Evolutionary conservation across 495 filamentous ascomycete species (phyloP).

Genomic region (Cercophora scortea): DNA sequence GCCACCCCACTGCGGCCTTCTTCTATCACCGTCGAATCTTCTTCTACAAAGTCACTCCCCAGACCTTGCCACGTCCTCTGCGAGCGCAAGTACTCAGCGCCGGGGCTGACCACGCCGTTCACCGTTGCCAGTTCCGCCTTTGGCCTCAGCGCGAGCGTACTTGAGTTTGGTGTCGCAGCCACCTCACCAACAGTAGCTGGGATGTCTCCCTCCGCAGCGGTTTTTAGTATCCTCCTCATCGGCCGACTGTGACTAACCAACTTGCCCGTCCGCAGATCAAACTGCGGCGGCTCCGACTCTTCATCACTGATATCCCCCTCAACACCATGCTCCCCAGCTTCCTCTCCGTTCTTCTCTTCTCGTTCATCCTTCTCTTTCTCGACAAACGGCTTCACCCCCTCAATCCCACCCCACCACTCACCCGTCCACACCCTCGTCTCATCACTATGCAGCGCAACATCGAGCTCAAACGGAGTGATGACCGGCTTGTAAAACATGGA

Average conservation of each 20-base stretch:
- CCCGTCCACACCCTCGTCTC: constrained; percentile 66
- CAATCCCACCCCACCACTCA: constrained; percentile 69
- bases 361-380: constrained; percentile 4
- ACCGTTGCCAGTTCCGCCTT: constrained; percentile 67
- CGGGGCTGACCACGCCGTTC: constrained; percentile 78
- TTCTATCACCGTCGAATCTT: constrained; percentile 60
- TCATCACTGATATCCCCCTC: constrained; percentile 28
- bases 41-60: constrained; percentile 73
- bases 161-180: constrained; percentile 12
- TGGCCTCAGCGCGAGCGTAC: constrained; percentile 50
- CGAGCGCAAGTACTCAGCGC: constrained; percentile 74
- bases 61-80: constrained; percentile 88
- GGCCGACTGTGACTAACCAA: constrained; percentile 79
- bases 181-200: constrained; percentile 1
- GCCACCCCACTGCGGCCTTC: constrained; percentile 86
- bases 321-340: constrained; percentile 14
- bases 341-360: constrained; percentile 9
- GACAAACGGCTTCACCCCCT: constrained; percentile 31
- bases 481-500: constrained; percentile 75
- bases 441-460: constrained; percentile 62
- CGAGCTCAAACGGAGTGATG: constrained; percentile 87
- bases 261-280: constrained; percentile 80
- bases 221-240: constrained; percentile 39
- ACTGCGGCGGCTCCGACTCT: constrained; percentile 69
- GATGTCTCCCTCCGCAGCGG: constrained; percentile 11